A percentile compares a stretch with the other conserved stretches of the same genome.
Conservation (phyloP, 345 rosid species). For the Alliaria petiolata region DNA sequence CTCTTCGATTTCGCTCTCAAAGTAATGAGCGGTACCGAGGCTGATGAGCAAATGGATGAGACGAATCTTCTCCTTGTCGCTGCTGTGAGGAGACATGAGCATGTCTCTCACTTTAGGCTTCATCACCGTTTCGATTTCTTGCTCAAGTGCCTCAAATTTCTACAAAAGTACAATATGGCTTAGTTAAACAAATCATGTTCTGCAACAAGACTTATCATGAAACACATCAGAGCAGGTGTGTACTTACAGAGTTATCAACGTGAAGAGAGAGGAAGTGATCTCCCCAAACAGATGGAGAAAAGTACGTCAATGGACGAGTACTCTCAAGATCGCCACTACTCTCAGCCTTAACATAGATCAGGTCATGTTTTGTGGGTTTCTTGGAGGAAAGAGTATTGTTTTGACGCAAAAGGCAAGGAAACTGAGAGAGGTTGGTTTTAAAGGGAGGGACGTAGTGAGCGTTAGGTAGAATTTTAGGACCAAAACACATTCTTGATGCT, state of each 20-base stretch:
- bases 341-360: background rate
- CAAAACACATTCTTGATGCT: background rate
- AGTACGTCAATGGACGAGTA: slow-evolving; percentile 4
- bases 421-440: background rate
- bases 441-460: background rate
- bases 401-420: background rate
- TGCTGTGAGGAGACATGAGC: background rate
- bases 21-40: background rate
- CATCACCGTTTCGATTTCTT: background rate
- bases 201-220: background rate
- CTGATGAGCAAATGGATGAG: background rate
- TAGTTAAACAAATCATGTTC: background rate
- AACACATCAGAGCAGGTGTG: background rate
- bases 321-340: background rate
- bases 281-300: slow-evolving; percentile 4
- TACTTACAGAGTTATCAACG: background rate
- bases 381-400: background rate
- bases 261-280: slow-evolving; percentile 5
- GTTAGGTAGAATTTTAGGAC: background rate
- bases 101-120: background rate
- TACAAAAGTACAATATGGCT: background rate
- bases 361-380: background rate
- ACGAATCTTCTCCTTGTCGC: background rate
- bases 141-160: background rate
- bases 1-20: background rate